Evolutionary conservation across 805 yeast genomes (phyloP).

Genomic region (Cyberlindnera mississippiensis): DNA sequence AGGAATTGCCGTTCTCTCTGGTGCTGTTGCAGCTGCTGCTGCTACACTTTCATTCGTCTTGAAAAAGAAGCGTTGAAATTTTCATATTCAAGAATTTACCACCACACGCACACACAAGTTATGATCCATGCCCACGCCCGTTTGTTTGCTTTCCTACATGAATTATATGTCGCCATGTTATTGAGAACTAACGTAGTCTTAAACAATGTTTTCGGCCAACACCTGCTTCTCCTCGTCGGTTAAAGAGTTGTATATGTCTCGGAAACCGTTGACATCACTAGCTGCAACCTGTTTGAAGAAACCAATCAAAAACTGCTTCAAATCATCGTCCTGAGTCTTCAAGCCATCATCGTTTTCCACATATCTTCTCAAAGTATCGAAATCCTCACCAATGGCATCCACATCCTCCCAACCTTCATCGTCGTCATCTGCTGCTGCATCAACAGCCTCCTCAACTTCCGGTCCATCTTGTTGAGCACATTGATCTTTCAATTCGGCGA

Average conservation of each 20-base stretch:
- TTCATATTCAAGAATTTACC: neutral
- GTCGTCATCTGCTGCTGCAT: constrained; percentile 60
- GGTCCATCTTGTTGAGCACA: constrained; percentile 20
- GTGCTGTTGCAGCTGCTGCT: constrained; percentile 80
- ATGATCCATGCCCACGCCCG: too few species aligned
- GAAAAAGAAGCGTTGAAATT: constrained; percentile 27
- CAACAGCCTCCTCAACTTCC: constrained; percentile 40
- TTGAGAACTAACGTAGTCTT: constrained; percentile 5
- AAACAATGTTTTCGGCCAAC: constrained; percentile 47
- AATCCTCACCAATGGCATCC: constrained; percentile 62
- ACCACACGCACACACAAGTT: too few species aligned
- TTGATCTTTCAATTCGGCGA: constrained; percentile 68
- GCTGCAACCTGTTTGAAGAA: constrained; percentile 46
- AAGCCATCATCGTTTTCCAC: constrained; percentile 39
- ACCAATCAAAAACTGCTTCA: constrained; percentile 37
- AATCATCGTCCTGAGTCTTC: constrained; percentile 7
- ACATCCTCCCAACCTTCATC: constrained; percentile 73
- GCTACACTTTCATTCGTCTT: constrained; percentile 48
- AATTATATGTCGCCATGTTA: too few species aligned
- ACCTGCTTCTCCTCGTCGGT: constrained; percentile 42
- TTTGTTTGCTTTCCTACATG: too few species aligned
- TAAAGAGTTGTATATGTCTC: constrained; percentile 39
- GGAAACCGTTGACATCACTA: constrained; percentile 48
- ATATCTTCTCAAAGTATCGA: constrained; percentile 57
- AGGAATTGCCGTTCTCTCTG: constrained; percentile 85